These are phyloP conservation scores for Populus davidiana DNA, from an alignment of 345 rosid species.

Conservation along the genomic window DNA sequence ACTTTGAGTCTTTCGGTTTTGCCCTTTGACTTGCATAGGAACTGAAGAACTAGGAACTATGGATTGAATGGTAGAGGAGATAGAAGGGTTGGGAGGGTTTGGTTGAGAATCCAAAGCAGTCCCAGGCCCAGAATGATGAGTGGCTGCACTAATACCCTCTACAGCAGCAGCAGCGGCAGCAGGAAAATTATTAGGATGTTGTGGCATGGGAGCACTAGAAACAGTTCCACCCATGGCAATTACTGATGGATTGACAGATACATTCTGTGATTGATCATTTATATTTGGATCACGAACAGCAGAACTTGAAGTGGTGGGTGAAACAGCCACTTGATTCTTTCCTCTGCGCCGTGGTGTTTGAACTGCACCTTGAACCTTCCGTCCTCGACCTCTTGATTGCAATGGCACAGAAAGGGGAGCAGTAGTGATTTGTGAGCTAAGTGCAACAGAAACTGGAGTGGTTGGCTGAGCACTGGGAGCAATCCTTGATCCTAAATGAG, in stretches of 20 bases:
- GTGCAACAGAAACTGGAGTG: conserved; percentile 25
- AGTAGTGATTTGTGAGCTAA: conserved; percentile 35
- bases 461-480: conserved; percentile 28
- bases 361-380: conserved; percentile 30
- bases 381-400: conserved; percentile 33
- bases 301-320: conserved; percentile 25
- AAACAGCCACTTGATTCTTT: conserved; percentile 32
- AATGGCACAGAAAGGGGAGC: conserved; percentile 21
- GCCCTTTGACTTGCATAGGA: conserved; percentile 32
- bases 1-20: conserved; percentile 43
- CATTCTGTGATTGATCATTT: conserved; percentile 32
- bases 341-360: conserved; percentile 58
- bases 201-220: conserved; percentile 24
- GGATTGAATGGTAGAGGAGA: conserved; percentile 24
- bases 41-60: conserved; percentile 15
- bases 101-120: conserved; percentile 31
- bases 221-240: conserved; percentile 19
- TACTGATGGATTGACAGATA: conserved; percentile 25
- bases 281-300: conserved; percentile 20
- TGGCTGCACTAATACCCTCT: conserved; percentile 19
- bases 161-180: conserved; percentile 26
- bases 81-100: conserved; percentile 26
- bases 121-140: conserved; percentile 31
- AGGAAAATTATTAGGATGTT: conserved; percentile 11
- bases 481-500: conserved; percentile 24